These are phyloP conservation scores for Arthrobotrys musiformis DNA, from an alignment of 2,329 filamentous ascomycete genomes.

Conservation along the genomic window DNA sequence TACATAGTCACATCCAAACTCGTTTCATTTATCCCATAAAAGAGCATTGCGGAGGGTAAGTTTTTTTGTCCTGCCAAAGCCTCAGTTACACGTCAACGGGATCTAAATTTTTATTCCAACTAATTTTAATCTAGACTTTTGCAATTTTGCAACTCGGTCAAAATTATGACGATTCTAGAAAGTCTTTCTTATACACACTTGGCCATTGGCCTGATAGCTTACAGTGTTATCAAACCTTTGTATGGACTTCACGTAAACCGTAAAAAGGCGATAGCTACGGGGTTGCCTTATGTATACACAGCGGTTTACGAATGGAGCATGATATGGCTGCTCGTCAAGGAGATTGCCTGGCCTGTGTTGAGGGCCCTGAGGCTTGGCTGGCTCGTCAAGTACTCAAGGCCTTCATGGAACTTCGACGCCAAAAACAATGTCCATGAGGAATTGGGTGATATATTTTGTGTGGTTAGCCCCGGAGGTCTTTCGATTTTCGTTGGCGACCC, in stretches of 20 bases:
- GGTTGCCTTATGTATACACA: slow-evolving; percentile 20
- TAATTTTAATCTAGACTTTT: not conserved
- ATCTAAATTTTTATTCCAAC: not conserved
- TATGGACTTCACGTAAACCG: slow-evolving; percentile 17
- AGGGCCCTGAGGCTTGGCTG: not conserved
- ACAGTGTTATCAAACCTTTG: slow-evolving; percentile 7
- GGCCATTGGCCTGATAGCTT: slow-evolving; percentile 7
- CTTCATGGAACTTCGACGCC: slow-evolving; percentile 14
- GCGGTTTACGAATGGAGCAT: slow-evolving; percentile 29
- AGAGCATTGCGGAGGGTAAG: not conserved
- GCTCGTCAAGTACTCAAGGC: slow-evolving; percentile 14
- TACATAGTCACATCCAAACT: not conserved
- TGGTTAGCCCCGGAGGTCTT: slow-evolving; percentile 19
- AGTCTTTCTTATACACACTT: not conserved
- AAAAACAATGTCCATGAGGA: slow-evolving; percentile 12
- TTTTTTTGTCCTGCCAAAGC: not conserved
- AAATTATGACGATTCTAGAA: slow-evolving; percentile 19
- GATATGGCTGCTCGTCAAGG: slow-evolving; percentile 15
- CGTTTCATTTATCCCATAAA: not conserved
- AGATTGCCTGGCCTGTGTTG: slow-evolving; percentile 5
- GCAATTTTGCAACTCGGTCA: not conserved
- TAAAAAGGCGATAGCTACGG: slow-evolving; percentile 18
- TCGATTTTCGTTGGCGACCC: slow-evolving; percentile 21
- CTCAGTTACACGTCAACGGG: not conserved
- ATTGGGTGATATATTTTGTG: slow-evolving; percentile 20